A percentile compares a stretch with the other conserved stretches of the same genome.
Conservation (phyloP, 2,329 filamentous ascomycete species). For the Aspergillus brasiliensis region DNA sequence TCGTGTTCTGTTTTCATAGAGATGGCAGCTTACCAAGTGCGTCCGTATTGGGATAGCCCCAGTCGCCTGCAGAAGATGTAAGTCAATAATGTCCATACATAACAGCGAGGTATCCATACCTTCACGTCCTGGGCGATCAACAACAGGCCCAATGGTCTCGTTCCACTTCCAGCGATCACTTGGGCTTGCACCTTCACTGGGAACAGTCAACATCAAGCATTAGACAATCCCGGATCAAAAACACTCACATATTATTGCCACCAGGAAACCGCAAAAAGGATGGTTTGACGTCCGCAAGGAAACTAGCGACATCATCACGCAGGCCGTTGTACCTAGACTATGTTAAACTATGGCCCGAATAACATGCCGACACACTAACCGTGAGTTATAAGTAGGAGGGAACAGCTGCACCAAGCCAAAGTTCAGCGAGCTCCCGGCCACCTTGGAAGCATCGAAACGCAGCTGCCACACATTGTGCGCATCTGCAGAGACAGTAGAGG, state of each 20-base stretch:
- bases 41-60: constrained; percentile 64
- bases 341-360: background rate
- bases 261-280: constrained; percentile 66
- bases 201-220: background rate
- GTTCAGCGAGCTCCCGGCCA: constrained; percentile 23
- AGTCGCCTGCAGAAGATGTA: constrained; percentile 40
- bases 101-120: constrained; percentile 23
- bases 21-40: constrained; percentile 54
- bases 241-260: constrained; percentile 59
- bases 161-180: constrained; percentile 45
- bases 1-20: background rate
- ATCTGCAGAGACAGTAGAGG: constrained; percentile 23
- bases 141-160: constrained; percentile 44
- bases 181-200: constrained; percentile 30
- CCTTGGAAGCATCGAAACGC: constrained; percentile 28
- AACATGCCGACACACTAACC: constrained; percentile 8
- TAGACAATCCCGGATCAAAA: background rate
- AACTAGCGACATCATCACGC: constrained; percentile 57
- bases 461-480: constrained; percentile 34
- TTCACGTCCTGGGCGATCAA: constrained; percentile 55
- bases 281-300: constrained; percentile 56
- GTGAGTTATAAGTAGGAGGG: constrained; percentile 27
- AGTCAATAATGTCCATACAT: background rate
- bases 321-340: constrained; percentile 53
- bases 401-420: constrained; percentile 32